Evolutionary conservation across 2,329 filamentous ascomycete genomes (phyloP).

Genomic region (Aureobasidium melanogenum): DNA sequence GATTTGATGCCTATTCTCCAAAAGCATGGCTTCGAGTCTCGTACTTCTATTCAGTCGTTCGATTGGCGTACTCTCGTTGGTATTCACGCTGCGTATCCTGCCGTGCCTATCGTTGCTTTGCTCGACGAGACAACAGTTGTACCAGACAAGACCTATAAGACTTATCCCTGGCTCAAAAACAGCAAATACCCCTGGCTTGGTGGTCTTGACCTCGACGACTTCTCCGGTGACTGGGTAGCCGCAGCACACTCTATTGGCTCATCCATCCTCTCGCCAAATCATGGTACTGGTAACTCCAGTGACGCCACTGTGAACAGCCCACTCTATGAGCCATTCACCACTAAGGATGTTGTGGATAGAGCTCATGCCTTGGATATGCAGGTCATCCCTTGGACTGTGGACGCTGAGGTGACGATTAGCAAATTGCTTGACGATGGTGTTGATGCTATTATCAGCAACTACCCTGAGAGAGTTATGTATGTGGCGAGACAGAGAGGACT

Average conservation of each 20-base stretch:
- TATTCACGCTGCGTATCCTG: neutral
- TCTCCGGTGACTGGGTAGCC: neutral
- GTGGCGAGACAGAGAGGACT: neutral
- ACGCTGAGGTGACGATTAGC: neutral
- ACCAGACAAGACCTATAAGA: neutral
- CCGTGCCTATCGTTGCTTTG: neutral
- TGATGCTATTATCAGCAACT: neutral
- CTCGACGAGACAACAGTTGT: neutral
- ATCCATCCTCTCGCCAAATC: neutral
- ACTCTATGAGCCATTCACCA: neutral
- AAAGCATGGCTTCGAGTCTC: neutral
- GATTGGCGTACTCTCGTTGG: neutral
- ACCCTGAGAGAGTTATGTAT: constrained; percentile 5
- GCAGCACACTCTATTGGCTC: neutral
- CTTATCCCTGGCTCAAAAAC: neutral
- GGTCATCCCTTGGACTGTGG: neutral
- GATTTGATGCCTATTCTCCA: neutral
- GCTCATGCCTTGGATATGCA: neutral
- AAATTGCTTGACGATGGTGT: neutral
- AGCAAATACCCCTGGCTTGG: neutral
- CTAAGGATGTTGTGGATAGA: neutral
- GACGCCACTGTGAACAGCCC: neutral
- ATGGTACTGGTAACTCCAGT: neutral
- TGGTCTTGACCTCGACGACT: neutral
- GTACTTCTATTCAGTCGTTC: neutral